phyloP scores from a whole-genome alignment of 2,329 filamentous ascomycete species.

The Aspergillus thermomutatus region DNA sequence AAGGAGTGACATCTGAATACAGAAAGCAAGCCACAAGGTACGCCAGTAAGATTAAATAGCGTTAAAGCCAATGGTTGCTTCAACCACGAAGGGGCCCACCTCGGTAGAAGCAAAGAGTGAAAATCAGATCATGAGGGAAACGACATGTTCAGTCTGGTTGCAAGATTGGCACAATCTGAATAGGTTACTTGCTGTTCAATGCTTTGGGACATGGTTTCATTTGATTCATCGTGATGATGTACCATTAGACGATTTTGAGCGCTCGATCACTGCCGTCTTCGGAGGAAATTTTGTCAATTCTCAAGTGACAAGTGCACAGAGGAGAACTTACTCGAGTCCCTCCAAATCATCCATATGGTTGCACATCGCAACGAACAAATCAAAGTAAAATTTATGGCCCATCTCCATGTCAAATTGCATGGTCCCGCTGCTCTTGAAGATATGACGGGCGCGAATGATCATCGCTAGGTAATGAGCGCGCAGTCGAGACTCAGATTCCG shows the following conservation, averaged over 20 bases:
- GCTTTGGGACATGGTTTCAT: neutral
- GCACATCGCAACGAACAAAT: constrained; percentile 96
- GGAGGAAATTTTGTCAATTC: constrained; percentile 16
- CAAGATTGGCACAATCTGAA: constrained; percentile 12
- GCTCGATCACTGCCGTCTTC: constrained; percentile 49
- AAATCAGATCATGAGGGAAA: constrained; percentile 24
- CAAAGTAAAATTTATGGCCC: constrained; percentile 93
- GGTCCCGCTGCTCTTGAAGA: constrained; percentile 96
- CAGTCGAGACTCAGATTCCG: constrained; percentile 85
- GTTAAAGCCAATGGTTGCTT: constrained; percentile 26
- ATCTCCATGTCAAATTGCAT: constrained; percentile 99
- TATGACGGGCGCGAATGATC: constrained; percentile 95
- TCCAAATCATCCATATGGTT: constrained; percentile 97
- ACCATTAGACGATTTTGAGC: constrained; percentile 32
- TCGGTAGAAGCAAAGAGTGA: constrained; percentile 42
- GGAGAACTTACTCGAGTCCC: constrained; percentile 66
- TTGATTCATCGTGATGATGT: neutral
- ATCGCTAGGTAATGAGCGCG: constrained; percentile 96
- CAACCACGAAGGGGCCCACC: constrained; percentile 48
- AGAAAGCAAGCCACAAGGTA: constrained; percentile 15
- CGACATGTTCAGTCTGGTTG: constrained; percentile 31
- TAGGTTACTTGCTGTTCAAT: neutral
- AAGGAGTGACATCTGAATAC: constrained; percentile 11
- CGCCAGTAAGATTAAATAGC: constrained; percentile 24
- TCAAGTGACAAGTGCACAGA: constrained; percentile 10